phyloP scores from a whole-genome alignment of 139 green algal genomes.

The Dunaliella sp. region DNA sequence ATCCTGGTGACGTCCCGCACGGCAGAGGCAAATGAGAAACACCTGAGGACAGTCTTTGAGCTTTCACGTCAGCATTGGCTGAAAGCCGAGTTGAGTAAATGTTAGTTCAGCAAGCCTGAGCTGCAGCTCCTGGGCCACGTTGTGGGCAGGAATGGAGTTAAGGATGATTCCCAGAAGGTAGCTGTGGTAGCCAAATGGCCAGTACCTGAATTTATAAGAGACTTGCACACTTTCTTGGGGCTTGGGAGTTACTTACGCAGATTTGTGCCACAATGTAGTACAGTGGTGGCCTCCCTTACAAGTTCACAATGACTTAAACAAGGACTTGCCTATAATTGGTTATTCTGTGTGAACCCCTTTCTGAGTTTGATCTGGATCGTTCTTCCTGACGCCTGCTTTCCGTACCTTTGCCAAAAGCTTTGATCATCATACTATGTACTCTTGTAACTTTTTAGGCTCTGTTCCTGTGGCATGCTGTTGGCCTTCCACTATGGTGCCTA shows the following conservation, averaged over 20 bases:
- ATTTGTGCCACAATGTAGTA: too few species aligned
- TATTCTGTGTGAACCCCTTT: too few species aligned
- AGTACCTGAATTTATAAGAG: conserved; percentile 16
- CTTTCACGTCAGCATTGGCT: conserved; percentile 23
- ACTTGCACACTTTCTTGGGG: conserved; percentile 44
- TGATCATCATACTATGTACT: too few species aligned
- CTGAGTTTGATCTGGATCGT: too few species aligned
- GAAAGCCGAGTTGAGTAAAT: conserved; percentile 22
- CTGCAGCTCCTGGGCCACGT: conserved; percentile 29
- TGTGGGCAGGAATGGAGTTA: conserved; percentile 32
- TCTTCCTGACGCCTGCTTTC: too few species aligned
- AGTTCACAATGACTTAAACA: too few species aligned
- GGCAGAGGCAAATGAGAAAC: neutral
- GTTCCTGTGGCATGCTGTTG: too few species aligned
- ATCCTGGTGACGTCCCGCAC: neutral
- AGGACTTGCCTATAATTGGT: too few species aligned
- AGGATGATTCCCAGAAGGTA: conserved; percentile 34
- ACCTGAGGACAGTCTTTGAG: neutral
- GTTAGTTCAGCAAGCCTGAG: conserved; percentile 19
- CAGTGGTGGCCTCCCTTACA: too few species aligned
- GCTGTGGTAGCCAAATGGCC: conserved; percentile 36
- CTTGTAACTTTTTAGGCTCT: too few species aligned
- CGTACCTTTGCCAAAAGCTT: too few species aligned
- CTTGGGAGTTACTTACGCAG: conserved; percentile 40
- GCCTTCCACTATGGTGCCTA: too few species aligned